A percentile compares a stretch with the other conserved stretches of the same genome.
phyloP scores from a whole-genome alignment of 352 stramenopile species.

The Phytophthora pinifolia region DNA sequence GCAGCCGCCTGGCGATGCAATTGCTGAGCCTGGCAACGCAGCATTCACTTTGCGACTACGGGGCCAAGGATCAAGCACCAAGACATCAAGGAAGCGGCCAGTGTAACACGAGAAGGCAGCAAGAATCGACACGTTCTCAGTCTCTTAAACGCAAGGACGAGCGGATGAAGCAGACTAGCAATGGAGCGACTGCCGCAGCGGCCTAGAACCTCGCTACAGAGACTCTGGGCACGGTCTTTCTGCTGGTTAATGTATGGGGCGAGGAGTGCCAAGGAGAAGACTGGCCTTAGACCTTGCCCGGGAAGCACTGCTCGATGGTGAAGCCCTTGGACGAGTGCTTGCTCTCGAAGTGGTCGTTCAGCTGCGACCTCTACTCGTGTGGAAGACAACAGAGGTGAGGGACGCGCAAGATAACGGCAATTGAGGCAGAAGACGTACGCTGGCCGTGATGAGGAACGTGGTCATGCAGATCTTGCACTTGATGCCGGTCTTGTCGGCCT shows the following conservation, averaged over 20 bases:
- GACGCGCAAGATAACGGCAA: neutral
- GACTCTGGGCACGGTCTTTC: neutral
- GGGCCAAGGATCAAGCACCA: neutral
- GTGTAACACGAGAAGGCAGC: neutral
- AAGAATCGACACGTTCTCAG: slow-evolving; percentile 1
- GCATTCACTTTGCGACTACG: slow-evolving; percentile 1
- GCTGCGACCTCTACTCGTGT: slow-evolving; percentile 47
- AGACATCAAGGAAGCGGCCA: too few relatives aligned
- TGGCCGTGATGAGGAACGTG: slow-evolving; percentile 86
- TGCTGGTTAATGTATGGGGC: slow-evolving; percentile 13
- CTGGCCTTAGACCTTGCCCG: slow-evolving; percentile 19
- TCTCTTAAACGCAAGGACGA: slow-evolving; percentile 12
- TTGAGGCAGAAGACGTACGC: slow-evolving; percentile 37
- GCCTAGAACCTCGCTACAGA: slow-evolving; percentile 12
- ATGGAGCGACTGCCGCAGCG: too few relatives aligned
- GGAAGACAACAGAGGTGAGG: slow-evolving; percentile 1
- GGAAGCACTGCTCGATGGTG: slow-evolving; percentile 77
- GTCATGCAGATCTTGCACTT: slow-evolving; percentile 91
- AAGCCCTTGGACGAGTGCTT: slow-evolving; percentile 80
- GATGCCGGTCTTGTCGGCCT: slow-evolving; percentile 69
- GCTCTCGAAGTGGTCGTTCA: slow-evolving; percentile 85
- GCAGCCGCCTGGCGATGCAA: neutral
- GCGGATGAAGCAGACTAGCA: neutral
- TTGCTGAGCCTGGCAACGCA: slow-evolving; percentile 2
- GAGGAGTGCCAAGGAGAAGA: neutral